phyloP scores from a whole-genome alignment of 345 rosid species.

The Capsella bursapastoris region DNA sequence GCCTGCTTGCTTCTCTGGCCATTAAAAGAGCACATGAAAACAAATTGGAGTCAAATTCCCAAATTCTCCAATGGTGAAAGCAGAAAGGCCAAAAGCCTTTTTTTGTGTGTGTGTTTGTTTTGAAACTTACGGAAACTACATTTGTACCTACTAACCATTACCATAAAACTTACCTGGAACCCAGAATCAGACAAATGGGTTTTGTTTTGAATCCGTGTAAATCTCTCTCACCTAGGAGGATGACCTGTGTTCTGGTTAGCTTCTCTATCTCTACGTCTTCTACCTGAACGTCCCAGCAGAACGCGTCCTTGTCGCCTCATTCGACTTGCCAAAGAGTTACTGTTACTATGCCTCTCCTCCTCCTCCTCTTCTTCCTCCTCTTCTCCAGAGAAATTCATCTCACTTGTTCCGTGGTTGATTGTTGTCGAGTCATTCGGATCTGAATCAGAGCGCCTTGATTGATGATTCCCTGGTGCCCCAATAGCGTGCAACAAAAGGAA shows the following conservation, averaged over 20 bases:
- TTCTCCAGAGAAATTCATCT: conserved; percentile 51
- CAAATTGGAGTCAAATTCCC: conserved; percentile 24
- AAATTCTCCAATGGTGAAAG: conserved; percentile 31
- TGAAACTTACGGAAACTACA: conserved; percentile 19
- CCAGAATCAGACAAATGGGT: conserved; percentile 27
- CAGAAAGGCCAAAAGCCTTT: conserved; percentile 5
- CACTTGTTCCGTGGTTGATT: conserved; percentile 31
- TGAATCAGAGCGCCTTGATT: conserved; percentile 41
- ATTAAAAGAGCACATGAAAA: conserved; percentile 2
- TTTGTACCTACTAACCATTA: conserved; percentile 39
- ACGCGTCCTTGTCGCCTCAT: conserved; percentile 68
- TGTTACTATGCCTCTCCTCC: conserved; percentile 46
- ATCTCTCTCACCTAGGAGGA: conserved; percentile 35
- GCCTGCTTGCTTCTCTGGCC: conserved; percentile 22
- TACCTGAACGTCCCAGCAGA: conserved; percentile 69
- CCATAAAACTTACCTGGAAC: conserved; percentile 32
- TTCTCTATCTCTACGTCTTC: conserved; percentile 80
- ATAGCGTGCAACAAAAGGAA: conserved; percentile 77
- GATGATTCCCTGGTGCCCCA: conserved; percentile 61
- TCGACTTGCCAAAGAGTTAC: conserved; percentile 64
- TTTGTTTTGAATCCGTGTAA: conserved; percentile 13
- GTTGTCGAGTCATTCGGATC: conserved; percentile 45
- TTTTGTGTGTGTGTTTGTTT: background rate
- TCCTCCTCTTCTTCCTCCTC: conserved; percentile 35
- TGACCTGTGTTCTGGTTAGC: conserved; percentile 35